These are phyloP conservation scores for Rhododendron mucronatum DNA, from an alignment of 148 eudicot species.

Conservation along the genomic window DNA sequence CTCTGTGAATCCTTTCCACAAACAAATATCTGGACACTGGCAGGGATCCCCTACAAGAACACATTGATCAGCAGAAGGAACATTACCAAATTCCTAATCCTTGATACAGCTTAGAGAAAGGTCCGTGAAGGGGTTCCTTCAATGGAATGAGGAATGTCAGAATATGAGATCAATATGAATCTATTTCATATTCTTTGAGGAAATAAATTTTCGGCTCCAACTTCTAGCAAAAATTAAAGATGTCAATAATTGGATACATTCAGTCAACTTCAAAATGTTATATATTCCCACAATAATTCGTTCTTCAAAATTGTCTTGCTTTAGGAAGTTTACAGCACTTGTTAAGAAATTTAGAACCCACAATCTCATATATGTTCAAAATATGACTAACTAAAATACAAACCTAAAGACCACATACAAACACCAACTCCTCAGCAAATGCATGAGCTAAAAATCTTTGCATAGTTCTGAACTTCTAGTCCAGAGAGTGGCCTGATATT, in stretches of 20 bases:
- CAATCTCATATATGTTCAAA: background rate
- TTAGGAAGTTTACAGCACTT: background rate
- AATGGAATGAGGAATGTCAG: background rate
- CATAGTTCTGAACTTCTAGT: background rate
- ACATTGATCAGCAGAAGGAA: constrained; percentile 3
- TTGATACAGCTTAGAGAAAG: background rate
- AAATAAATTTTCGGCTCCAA: background rate
- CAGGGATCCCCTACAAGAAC: constrained; percentile 80
- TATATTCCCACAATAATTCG: background rate
- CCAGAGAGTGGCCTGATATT: constrained; percentile 1
- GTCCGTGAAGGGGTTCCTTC: background rate
- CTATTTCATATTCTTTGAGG: background rate
- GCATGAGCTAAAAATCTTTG: background rate
- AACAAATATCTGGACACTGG: constrained; percentile 81
- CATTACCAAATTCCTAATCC: background rate
- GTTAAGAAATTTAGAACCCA: background rate
- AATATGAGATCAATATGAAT: background rate
- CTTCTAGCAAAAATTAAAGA: background rate
- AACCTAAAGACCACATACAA: background rate
- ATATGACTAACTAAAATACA: background rate
- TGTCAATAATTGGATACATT: background rate
- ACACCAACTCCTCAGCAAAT: background rate
- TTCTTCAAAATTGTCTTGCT: background rate
- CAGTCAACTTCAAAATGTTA: background rate
- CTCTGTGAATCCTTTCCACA: constrained; percentile 53